These are phyloP conservation scores for Brassica balearica DNA, from an alignment of 441 rosid species.

Conservation along the genomic window DNA sequence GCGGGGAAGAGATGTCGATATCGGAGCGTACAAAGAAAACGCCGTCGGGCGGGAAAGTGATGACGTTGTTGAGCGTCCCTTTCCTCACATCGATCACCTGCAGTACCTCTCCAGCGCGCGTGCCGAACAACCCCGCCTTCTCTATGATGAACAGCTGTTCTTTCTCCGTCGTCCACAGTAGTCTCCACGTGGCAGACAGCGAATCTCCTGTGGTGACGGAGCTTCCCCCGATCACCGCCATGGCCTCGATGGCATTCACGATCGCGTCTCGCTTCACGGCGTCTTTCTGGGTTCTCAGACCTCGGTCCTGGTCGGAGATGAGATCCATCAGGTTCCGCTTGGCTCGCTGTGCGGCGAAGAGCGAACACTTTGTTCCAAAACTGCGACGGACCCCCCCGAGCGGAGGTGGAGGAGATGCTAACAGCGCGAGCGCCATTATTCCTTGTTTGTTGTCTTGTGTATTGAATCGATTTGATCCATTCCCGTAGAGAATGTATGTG, in stretches of 20 bases:
- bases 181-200: conserved; percentile 86
- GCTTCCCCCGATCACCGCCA: conserved; percentile 64
- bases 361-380: conserved; percentile 47
- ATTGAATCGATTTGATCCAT: neutral
- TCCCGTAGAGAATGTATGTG: neutral
- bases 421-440: conserved; percentile 24
- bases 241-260: conserved; percentile 63
- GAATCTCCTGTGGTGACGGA: conserved; percentile 64
- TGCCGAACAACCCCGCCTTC: conserved; percentile 77
- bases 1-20: conserved; percentile 71
- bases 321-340: conserved; percentile 70
- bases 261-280: conserved; percentile 58
- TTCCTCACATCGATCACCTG: conserved; percentile 87
- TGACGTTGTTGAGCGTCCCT: conserved; percentile 68
- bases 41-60: conserved; percentile 91
- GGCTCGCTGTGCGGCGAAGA: conserved; percentile 57
- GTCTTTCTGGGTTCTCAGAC: conserved; percentile 81
- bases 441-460: neutral
- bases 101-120: conserved; percentile 78
- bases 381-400: conserved; percentile 18
- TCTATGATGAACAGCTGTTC: conserved; percentile 92
- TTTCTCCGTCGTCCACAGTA: conserved; percentile 96
- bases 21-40: conserved; percentile 86
- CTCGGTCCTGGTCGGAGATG: conserved; percentile 84
- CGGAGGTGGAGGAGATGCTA: conserved; percentile 10